phyloP scores from a whole-genome alignment of 1,284 basidiomycete species.

The Ustilago tritici region DNA sequence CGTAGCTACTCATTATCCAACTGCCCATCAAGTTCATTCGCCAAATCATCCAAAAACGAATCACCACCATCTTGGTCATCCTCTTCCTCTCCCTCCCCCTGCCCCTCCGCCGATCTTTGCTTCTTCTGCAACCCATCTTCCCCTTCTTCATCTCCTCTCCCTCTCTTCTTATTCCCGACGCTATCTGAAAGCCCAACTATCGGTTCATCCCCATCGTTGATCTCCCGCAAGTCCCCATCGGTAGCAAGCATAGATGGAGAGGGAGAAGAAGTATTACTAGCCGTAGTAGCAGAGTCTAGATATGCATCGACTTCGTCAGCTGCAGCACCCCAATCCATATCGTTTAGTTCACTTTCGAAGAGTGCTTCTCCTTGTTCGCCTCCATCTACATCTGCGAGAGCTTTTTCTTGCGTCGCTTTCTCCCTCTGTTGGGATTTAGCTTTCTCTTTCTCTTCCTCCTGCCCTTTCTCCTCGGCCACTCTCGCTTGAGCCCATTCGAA shows the following conservation, averaged over 20 bases:
- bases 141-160: constrained; percentile 8
- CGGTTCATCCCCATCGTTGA: constrained; percentile 5
- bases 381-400: background rate
- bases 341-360: constrained; percentile 49
- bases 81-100: constrained; percentile 38
- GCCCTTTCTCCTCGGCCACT: background rate
- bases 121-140: constrained; percentile 47
- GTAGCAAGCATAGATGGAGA: constrained; percentile 19
- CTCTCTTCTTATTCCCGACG: constrained; percentile 12
- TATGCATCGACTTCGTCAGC: constrained; percentile 88
- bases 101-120: constrained; percentile 13
- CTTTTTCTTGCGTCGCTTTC: background rate
- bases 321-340: constrained; percentile 77
- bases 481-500: constrained; percentile 8
- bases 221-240: constrained; percentile 45
- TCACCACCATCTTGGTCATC: constrained; percentile 49
- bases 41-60: constrained; percentile 60
- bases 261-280: constrained; percentile 42
- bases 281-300: constrained; percentile 71
- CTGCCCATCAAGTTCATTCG: constrained; percentile 61
- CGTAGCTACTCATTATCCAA: constrained; percentile 47
- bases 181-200: background rate
- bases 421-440: background rate
- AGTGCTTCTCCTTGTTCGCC: constrained; percentile 21
- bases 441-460: constrained; percentile 4